Percentiles rank a stretch among this genome's conserved stretches.
phyloP scores from a whole-genome alignment of 148 eudicot species.

The Camellia sinensis region DNA sequence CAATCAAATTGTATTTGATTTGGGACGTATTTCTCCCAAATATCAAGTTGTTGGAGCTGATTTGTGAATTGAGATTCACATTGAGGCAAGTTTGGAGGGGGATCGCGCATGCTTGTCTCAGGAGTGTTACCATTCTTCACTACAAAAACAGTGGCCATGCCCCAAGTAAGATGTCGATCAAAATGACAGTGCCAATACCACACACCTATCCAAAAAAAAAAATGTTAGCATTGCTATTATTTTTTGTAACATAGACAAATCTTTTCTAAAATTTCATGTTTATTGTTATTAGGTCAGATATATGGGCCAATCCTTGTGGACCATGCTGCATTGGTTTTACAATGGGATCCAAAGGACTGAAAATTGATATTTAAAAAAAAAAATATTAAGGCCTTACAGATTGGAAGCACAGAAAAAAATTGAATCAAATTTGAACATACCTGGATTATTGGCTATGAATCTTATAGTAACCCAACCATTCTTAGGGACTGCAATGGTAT shows the following conservation, averaged over 20 bases:
- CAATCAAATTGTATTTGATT: too few relatives aligned
- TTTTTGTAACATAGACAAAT: too few relatives aligned
- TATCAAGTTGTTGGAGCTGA: not conserved
- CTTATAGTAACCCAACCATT: not conserved
- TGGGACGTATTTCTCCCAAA: too few relatives aligned
- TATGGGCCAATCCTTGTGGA: too few relatives aligned
- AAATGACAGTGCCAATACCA: slow-evolving; percentile 9
- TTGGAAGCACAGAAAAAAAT: too few relatives aligned
- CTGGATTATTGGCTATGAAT: not conserved
- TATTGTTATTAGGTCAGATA: too few relatives aligned
- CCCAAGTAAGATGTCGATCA: not conserved
- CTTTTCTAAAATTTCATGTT: too few relatives aligned
- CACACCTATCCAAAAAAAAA: not conserved
- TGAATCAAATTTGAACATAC: not conserved
- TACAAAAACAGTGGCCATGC: not conserved
- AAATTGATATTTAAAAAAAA: too few relatives aligned
- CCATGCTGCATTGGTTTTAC: too few relatives aligned
- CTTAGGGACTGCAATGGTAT: slow-evolving; percentile 2
- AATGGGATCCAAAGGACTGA: too few relatives aligned
- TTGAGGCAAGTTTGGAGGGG: not conserved
- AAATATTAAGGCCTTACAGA: too few relatives aligned
- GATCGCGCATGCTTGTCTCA: not conserved
- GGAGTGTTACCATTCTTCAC: not conserved
- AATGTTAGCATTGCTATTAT: too few relatives aligned
- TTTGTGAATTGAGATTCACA: not conserved